Conservation (phyloP, 129 eudicot species). For the Escallonia herrerae region DNA sequence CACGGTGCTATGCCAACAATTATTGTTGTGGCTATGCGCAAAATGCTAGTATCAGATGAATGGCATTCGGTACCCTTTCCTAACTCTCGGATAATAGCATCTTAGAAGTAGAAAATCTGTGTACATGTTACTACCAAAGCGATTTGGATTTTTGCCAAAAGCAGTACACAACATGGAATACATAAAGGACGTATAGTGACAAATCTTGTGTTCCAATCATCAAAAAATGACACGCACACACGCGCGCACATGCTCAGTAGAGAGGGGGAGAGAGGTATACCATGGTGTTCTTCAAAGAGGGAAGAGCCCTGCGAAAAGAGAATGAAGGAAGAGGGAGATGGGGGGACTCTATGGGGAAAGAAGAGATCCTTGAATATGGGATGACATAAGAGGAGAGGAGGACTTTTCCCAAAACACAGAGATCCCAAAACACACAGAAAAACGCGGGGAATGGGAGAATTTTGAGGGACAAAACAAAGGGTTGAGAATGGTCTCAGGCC, state of each 20-base stretch:
- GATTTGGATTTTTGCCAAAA: no score
- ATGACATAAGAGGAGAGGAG: slow-evolving; percentile 7
- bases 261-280: slow-evolving; percentile 13
- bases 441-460: slow-evolving; percentile 22
- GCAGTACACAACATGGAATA: background rate
- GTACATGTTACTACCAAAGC: background rate
- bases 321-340: background rate
- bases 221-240: background rate
- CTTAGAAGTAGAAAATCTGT: background rate
- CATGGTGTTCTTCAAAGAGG: slow-evolving; percentile 22
- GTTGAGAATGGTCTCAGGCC: slow-evolving; percentile 22
- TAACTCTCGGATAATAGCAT: no score
- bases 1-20: no score
- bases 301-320: slow-evolving; percentile 5
- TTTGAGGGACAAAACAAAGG: slow-evolving; percentile 29
- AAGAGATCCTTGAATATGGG: slow-evolving; percentile 34
- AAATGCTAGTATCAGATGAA: no score
- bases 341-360: background rate
- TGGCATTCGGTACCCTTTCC: background rate
- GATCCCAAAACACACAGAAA: slow-evolving; percentile 16
- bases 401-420: slow-evolving; percentile 11
- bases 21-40: no score
- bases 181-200: background rate
- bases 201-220: slow-evolving; percentile 2
- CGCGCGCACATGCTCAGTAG: background rate